These are phyloP conservation scores for Prunus salicina DNA, from an alignment of 306 rosid species.

Conservation along the genomic window DNA sequence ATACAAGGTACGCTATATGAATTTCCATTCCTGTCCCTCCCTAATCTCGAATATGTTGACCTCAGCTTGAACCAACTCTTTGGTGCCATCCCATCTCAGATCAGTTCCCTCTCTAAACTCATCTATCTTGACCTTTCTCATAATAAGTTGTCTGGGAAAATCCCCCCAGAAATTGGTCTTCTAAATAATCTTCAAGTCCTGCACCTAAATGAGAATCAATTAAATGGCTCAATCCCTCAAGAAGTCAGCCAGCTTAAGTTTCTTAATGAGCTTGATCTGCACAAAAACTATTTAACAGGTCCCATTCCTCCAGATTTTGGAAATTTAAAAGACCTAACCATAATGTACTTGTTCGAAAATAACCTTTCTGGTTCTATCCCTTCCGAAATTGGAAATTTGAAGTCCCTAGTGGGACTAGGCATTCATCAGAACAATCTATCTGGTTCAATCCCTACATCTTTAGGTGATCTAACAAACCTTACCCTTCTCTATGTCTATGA, in stretches of 20 bases:
- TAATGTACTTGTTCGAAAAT: background rate
- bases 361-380: conserved; percentile 1
- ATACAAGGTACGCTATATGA: conserved; percentile 24
- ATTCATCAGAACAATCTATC: background rate
- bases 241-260: background rate
- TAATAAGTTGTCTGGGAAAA: background rate
- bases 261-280: background rate
- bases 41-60: conserved; percentile 15
- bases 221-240: conserved; percentile 10
- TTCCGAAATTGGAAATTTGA: conserved; percentile 4
- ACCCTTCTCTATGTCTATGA: background rate
- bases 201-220: background rate
- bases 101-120: conserved; percentile 2
- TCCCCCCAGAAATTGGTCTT: conserved; percentile 10
- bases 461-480: conserved; percentile 1
- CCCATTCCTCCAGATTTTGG: conserved; percentile 18
- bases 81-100: conserved; percentile 18
- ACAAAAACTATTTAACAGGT: background rate
- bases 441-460: conserved; percentile 19
- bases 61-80: conserved; percentile 15
- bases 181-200: background rate
- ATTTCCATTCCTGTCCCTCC: conserved; percentile 16
- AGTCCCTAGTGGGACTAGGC: background rate
- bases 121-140: background rate
- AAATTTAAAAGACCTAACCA: background rate